Evolutionary conservation across 148 eudicot genomes (phyloP).

Genomic region (Nyssa sinensis): DNA sequence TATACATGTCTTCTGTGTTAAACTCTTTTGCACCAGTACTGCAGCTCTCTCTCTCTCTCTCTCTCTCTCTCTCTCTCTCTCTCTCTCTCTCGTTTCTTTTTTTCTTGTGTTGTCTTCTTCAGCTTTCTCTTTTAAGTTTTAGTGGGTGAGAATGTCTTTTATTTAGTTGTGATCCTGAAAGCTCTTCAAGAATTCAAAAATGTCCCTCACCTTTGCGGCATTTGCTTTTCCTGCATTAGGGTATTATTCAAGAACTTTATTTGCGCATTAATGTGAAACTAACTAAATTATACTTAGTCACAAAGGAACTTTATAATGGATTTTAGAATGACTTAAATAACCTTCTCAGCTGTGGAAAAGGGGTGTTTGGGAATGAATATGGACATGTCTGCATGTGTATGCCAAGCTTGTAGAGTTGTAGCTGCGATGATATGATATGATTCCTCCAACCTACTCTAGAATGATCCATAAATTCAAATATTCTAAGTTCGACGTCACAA

Average conservation of each 20-base stretch:
- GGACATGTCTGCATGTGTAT: too few relatives aligned
- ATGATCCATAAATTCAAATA: too few relatives aligned
- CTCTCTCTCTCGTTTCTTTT: neutral
- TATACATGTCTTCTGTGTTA: constrained; percentile 38
- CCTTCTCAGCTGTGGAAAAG: neutral
- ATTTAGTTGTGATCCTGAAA: constrained; percentile 2
- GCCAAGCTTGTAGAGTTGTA: too few relatives aligned
- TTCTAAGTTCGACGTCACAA: too few relatives aligned
- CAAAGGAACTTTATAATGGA: neutral
- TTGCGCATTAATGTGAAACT: constrained; percentile 3
- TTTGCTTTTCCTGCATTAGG: constrained; percentile 14
- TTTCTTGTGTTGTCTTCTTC: constrained; percentile 7
- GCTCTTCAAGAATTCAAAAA: constrained; percentile 7
- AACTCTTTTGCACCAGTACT: neutral
- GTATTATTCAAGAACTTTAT: neutral
- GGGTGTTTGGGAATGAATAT: neutral
- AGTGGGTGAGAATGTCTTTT: constrained; percentile 1
- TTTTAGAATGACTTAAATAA: neutral
- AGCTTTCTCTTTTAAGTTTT: neutral
- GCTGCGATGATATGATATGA: too few relatives aligned
- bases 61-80: neutral
- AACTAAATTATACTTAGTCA: constrained; percentile 2
- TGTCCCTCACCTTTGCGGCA: neutral
- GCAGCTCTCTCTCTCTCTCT: neutral
- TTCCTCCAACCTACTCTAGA: too few relatives aligned